These are phyloP conservation scores for Suhomyces coccinellae DNA, from an alignment of 1,139 yeast genomes.

Conservation along the genomic window DNA sequence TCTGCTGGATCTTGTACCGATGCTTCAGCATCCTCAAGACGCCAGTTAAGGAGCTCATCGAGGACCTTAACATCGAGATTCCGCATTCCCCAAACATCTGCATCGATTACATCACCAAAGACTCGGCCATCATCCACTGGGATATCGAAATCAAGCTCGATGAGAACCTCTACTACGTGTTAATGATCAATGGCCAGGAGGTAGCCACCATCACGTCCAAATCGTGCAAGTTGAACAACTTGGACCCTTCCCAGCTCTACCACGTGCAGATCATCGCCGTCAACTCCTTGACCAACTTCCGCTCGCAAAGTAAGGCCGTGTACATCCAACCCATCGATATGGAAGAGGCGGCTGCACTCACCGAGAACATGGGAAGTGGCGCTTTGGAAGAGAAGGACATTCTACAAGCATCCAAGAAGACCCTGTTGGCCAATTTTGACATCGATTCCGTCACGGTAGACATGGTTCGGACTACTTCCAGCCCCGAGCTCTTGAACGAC, in stretches of 20 bases:
- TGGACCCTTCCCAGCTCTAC: slow-evolving; percentile 31
- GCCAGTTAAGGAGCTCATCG: slow-evolving; percentile 39
- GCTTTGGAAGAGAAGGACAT: neutral
- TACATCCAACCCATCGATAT: slow-evolving; percentile 20
- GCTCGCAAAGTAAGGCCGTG: slow-evolving; percentile 38
- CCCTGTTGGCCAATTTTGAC: slow-evolving; percentile 3
- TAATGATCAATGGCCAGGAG: slow-evolving; percentile 39
- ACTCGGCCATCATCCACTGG: slow-evolving; percentile 44
- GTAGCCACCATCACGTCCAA: slow-evolving; percentile 41
- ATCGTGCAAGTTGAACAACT: slow-evolving; percentile 39
- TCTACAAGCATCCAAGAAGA: neutral
- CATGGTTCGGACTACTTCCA: slow-evolving; percentile 10
- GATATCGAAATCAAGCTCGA: slow-evolving; percentile 35
- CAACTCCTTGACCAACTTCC: slow-evolving; percentile 38
- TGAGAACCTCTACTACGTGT: slow-evolving; percentile 37
- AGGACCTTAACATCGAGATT: slow-evolving; percentile 41
- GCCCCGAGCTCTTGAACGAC: slow-evolving; percentile 21
- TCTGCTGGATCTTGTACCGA: slow-evolving; percentile 45
- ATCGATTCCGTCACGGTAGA: slow-evolving; percentile 13
- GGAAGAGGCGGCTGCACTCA: slow-evolving; percentile 5
- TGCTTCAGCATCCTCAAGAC: slow-evolving; percentile 37
- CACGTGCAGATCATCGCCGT: slow-evolving; percentile 43
- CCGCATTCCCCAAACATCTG: slow-evolving; percentile 45
- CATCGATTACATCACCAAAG: slow-evolving; percentile 36
- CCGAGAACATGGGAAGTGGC: slow-evolving; percentile 5